These are phyloP conservation scores for Phaffia tasmanica DNA, from an alignment of 768 basidiomycete species.

Conservation along the genomic window DNA sequence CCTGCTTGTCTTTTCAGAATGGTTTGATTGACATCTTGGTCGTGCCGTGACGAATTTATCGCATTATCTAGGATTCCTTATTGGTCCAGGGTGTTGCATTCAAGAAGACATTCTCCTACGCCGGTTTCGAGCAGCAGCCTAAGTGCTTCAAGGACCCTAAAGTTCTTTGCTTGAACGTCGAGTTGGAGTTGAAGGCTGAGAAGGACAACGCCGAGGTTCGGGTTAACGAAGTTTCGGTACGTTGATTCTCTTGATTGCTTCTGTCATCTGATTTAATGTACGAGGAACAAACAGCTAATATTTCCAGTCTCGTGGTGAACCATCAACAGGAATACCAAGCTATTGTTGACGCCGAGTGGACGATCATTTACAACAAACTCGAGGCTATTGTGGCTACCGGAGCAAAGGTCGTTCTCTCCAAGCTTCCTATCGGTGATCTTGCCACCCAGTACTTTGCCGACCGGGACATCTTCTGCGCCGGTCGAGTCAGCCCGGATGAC, in stretches of 20 bases:
- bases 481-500: conserved; percentile 80
- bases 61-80: conserved; percentile 52
- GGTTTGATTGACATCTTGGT: neutral
- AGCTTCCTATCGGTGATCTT: conserved; percentile 94
- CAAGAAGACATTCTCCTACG: conserved; percentile 99
- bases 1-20: neutral
- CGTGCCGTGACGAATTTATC: no score
- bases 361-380: conserved; percentile 95
- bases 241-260: conserved; percentile 13
- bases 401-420: conserved; percentile 93
- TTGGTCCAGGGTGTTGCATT: conserved; percentile 86
- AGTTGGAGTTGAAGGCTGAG: conserved; percentile 96
- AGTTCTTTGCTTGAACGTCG: conserved; percentile 89
- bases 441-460: conserved; percentile 99
- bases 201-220: conserved; percentile 99
- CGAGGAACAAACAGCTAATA: neutral
- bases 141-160: conserved; percentile 81
- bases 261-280: neutral
- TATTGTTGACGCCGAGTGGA: conserved; percentile 99
- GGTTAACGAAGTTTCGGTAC: conserved; percentile 73
- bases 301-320: no score
- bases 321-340: conserved; percentile 75
- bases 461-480: conserved; percentile 96
- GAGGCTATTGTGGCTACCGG: conserved; percentile 92
- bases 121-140: conserved; percentile 97